Evolutionary conservation across 306 rosid genomes (phyloP), one percentile per base, ranked within the genome.

Genomic region (Casuarina equisetifolia): DNA sequence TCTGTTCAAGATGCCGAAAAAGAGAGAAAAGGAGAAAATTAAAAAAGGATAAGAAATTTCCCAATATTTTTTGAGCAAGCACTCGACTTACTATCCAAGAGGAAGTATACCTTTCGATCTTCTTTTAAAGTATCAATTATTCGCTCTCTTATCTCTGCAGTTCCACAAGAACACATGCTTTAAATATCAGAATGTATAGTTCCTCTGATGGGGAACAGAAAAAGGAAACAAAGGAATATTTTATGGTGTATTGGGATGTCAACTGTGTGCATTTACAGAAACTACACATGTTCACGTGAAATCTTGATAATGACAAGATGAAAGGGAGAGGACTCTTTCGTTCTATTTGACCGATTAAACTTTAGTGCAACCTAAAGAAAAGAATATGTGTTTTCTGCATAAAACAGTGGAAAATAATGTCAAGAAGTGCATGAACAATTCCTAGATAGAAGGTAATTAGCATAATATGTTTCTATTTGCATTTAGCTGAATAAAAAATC

Each of bases 101-200:
- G 50, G 42, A 78, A 44, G 39, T 48, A 57, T 85, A 94, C 98
- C 98, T 94, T 90, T 46, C 74, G 77, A 68, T 89, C 97, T 39
- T 90, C 97, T 85, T 94, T 94, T 80, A 89, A 76, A 78, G 87
- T 92, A 64, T 88, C 97, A 76, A 94, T 90, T 53, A 92, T 92
- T 69, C 88, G 88, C 72, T 89, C 98, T 89, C 97, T 88, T 69
- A 94, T 70, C 83, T 93, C 98, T 94, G 87, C 84, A 86, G 78
- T 80, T 82, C 54, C 87, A 84, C 43, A 59, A 70, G 72, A 64
- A 59, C 80, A 74, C 20, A 75, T 35, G 77, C 70, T 75, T 76
- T n/a, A 36, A 48, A 16, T 54, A 54, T 54, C 61, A 16, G 61
- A 54, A n/a, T 54, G 9, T 48, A 48, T 48, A 48, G 51, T 48